phyloP scores from a whole-genome alignment of 1,284 basidiomycete species.

The Porodaedalea pini region DNA sequence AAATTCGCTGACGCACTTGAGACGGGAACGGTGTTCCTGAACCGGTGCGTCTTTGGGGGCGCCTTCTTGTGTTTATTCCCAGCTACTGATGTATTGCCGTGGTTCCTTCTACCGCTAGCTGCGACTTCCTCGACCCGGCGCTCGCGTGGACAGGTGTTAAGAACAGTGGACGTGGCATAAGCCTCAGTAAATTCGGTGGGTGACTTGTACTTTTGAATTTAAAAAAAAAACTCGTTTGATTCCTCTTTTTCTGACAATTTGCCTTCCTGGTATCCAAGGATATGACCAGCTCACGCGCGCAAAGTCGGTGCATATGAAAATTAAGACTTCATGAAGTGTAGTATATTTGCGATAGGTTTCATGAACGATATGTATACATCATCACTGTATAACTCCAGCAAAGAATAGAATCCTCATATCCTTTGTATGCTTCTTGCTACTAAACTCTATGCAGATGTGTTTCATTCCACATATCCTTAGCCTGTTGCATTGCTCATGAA shows the following conservation, averaged over 20 bases:
- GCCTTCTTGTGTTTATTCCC: slow-evolving; percentile 27
- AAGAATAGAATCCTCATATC: slow-evolving; percentile 29
- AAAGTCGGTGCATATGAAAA: slow-evolving; percentile 34
- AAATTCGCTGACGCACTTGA: slow-evolving; percentile 72
- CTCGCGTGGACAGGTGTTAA: slow-evolving; percentile 94
- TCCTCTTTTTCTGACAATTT: slow-evolving; percentile 40
- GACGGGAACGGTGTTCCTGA: slow-evolving; percentile 90
- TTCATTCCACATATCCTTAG: no score
- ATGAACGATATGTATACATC: no score
- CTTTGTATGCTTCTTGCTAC: no score
- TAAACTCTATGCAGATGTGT: no score
- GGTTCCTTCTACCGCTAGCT: slow-evolving; percentile 37
- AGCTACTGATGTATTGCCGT: neutral
- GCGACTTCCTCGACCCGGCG: slow-evolving; percentile 88
- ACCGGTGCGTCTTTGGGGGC: slow-evolving; percentile 46
- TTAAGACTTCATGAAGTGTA: slow-evolving; percentile 15
- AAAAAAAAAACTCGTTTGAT: slow-evolving; percentile 47
- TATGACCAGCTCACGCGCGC: slow-evolving; percentile 38
- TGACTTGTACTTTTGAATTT: slow-evolving; percentile 20
- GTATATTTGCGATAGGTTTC: slow-evolving; percentile 44
- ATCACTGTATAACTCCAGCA: no score
- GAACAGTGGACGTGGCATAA: slow-evolving; percentile 87
- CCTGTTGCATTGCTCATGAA: no score
- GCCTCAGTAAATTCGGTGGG: slow-evolving; percentile 84
- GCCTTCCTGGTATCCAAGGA: slow-evolving; percentile 23